Evolutionary conservation across 768 basidiomycete genomes (phyloP).

Genomic region (Trametes gibbosa): DNA sequence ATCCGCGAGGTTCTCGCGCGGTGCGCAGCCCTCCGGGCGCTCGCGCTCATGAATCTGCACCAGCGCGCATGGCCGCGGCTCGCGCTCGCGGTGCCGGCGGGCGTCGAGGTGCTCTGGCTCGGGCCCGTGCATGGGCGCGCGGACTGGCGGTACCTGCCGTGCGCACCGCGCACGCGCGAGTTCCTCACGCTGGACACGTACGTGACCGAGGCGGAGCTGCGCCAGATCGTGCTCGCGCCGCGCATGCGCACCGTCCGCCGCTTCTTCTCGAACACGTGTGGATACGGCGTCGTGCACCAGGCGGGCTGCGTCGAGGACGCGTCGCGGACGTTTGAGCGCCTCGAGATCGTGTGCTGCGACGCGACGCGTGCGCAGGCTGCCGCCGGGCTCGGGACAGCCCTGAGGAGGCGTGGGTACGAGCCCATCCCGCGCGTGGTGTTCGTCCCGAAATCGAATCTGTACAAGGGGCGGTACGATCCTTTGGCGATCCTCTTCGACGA

Average conservation of each 20-base stretch:
- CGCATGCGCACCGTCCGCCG: slow-evolving; percentile 30
- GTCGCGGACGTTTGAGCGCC: slow-evolving; percentile 21
- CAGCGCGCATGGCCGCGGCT: slow-evolving; percentile 32
- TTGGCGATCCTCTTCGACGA: slow-evolving; percentile 18
- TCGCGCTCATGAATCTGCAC: slow-evolving; percentile 33
- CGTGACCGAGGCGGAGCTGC: slow-evolving; percentile 37
- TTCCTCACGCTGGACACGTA: slow-evolving; percentile 36
- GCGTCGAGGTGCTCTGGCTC: slow-evolving; percentile 31
- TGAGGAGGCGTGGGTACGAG: not conserved
- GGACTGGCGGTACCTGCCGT: slow-evolving; percentile 26
- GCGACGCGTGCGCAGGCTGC: slow-evolving; percentile 1
- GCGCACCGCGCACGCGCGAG: slow-evolving; percentile 18
- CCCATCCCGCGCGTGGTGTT: slow-evolving; percentile 9
- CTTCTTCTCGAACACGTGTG: slow-evolving; percentile 19
- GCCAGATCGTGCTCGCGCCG: slow-evolving; percentile 31
- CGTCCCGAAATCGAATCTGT: slow-evolving; percentile 1
- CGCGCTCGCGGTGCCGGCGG: slow-evolving; percentile 31
- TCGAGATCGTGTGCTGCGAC: slow-evolving; percentile 29
- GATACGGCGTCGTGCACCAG: slow-evolving; percentile 29
- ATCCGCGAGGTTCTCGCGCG: slow-evolving; percentile 33
- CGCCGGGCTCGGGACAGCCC: not conserved
- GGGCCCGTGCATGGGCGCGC: slow-evolving; percentile 38
- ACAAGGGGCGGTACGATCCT: slow-evolving; percentile 32
- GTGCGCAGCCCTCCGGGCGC: slow-evolving; percentile 28
- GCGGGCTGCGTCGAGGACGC: slow-evolving; percentile 28